A percentile compares a stretch with the other conserved stretches of the same genome.
Evolutionary conservation across 2,329 filamentous ascomycete genomes (phyloP).

Genomic region (Dothideomycetes sp.): DNA sequence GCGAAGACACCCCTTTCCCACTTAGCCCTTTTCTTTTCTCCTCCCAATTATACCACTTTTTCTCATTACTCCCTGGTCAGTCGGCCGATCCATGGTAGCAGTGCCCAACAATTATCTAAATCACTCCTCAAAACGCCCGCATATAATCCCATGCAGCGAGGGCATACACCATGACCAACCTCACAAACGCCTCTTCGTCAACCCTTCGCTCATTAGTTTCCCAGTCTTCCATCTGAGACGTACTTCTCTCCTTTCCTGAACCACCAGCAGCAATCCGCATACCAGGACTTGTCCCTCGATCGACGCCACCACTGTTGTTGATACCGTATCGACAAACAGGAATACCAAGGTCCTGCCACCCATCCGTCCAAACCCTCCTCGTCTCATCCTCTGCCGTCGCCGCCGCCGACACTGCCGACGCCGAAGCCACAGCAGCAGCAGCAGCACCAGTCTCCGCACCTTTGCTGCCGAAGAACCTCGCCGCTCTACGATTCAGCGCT

Average conservation of each 20-base stretch:
- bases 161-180: conserved; percentile 4
- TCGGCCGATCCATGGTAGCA: too few species aligned
- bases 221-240: too few species aligned
- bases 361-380: neutral
- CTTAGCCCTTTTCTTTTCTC: too few species aligned
- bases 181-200: neutral
- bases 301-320: neutral
- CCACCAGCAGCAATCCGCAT: too few species aligned
- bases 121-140: too few species aligned
- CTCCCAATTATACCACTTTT: too few species aligned
- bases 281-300: neutral
- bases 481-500: neutral
- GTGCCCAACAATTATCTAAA: too few species aligned
- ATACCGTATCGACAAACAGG: neutral
- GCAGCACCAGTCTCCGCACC: conserved; percentile 1
- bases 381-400: neutral
- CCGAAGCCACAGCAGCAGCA: neutral
- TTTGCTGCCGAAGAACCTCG: neutral
- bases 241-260: too few species aligned
- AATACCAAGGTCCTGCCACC: neutral
- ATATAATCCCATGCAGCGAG: conserved; percentile 6
- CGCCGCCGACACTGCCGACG: too few species aligned
- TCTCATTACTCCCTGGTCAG: too few species aligned
- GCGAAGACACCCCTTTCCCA: too few species aligned
- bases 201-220: neutral